Base-by-base conservation (phyloP, 2,329 filamentous ascomycete genomes). In the Aspergillus arachidicola region DNA sequence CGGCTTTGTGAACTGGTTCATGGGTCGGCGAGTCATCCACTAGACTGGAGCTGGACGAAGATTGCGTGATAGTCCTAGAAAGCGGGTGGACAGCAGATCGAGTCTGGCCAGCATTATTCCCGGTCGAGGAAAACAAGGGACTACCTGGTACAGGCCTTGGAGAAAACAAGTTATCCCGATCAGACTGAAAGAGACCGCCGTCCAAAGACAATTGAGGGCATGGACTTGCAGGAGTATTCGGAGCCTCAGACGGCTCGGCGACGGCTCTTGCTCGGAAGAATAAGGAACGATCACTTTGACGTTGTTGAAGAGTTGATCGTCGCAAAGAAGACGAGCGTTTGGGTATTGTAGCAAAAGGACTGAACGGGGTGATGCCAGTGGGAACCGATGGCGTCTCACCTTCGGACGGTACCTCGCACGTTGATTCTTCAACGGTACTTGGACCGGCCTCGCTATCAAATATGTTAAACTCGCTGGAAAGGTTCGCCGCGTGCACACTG, bases 291-390 rank as follows among this genome's bases (percentile, higher is more conserved):
- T 91, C 89, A 48, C 87, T 86, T 66, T 91, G 86, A 46, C 94
- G 89, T 77, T 97, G 94, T 73, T 96, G 93, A 28, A 97, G 79
- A 0, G 94, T 97, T 2, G 93, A 96, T 75, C 90, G 94, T 63
- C 94, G 86, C 56, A 97, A 81, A 21, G 93, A 95, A 1, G 90
- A 91, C 1, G 91, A 88, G 66, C 91, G 85, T 74, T 89, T 90
- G 19, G 89, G 86, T 69, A 91, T 83, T 3, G 84, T 85, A 1
- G 73, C 85, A 73, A 70, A 86, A 76, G 59, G 85, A 81, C 74
- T 76, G 60, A 75, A 72, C 1, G 74, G 57, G 80, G 81, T 64
- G 81, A 82, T 55, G 10, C 72, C 68, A 46, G 69, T 67, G 19
- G 72, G 69, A 38, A 70, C 71, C 28, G 69, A 65, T 14, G 73